Percentiles rank a stretch among this genome's conserved stretches.
Evolutionary conservation across 2,329 filamentous ascomycete species (phyloP).

Genomic region (Ceratocystis papillata): DNA sequence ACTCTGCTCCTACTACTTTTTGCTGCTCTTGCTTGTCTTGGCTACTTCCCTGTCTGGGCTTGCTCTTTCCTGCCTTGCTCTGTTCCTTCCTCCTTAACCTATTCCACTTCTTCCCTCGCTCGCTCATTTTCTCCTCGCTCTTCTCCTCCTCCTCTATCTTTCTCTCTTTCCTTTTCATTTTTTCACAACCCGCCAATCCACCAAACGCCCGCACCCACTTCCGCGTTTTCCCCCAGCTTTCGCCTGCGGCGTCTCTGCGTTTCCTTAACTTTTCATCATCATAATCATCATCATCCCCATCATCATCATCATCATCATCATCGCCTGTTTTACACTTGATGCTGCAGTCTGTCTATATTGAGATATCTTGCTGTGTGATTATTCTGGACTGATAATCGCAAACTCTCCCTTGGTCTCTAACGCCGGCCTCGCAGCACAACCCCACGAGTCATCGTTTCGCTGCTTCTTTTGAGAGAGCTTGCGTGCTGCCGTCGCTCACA

Average conservation of each 20-base stretch:
- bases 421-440: background rate
- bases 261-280: slow-evolving; percentile 3
- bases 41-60: slow-evolving; percentile 14
- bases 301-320: background rate
- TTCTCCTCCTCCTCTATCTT: slow-evolving; percentile 25
- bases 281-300: too few relatives aligned
- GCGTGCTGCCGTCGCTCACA: background rate
- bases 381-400: slow-evolving; percentile 2
- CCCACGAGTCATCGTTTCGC: background rate
- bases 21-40: slow-evolving; percentile 10
- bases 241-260: background rate
- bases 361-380: slow-evolving; percentile 4
- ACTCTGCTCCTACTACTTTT: background rate
- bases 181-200: slow-evolving; percentile 5
- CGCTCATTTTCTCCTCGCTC: slow-evolving; percentile 25
- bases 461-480: background rate
- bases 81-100: slow-evolving; percentile 27
- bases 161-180: slow-evolving; percentile 16
- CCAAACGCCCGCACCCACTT: background rate
- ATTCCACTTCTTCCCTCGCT: slow-evolving; percentile 16
- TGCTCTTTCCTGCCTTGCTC: slow-evolving; percentile 28
- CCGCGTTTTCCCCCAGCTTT: background rate
- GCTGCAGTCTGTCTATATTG: background rate
- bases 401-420: background rate
- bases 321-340: background rate